Base-by-base conservation (phyloP, 1,139 yeast species). In the Taiozyma sp. region DNA sequence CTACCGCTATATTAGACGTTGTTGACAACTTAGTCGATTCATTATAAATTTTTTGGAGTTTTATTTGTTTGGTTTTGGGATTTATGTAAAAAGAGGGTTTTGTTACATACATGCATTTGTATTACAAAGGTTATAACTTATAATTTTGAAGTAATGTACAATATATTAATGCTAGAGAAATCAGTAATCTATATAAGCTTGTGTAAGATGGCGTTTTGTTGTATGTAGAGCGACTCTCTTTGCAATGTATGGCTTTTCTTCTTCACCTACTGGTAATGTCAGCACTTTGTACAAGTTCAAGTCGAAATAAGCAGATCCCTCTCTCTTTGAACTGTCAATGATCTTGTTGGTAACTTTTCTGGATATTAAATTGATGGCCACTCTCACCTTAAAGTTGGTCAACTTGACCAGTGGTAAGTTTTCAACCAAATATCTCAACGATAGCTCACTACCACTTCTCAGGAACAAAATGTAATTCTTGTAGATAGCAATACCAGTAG, bases 1-100 rank as follows among this genome's bases (percentile, higher is more conserved):
- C 97, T 4, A 78, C 80, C 3, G 96, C 97, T 1, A 86, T 95
- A 50, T 70, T 90, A 56, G 86, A 85, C 51, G 96, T 95, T 43
- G 96, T 93, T 14, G 91, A 84, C 61, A 54, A 65, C 3, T 54
- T 73, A 38, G 55, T 75, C 48, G 76, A 71, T 49, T 52, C 59
- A 0, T 41, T 51, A 32, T 46, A 42, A 45, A 19, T 43, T 38
- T 24, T 16, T 22, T 24, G n/a, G 24, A 2, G 13, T 14, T 28
- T 12, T 22, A 13, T 28, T 42, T 10, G 14, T 27, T 30, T 44
- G 46, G n/a, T 43, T 44, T 44, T 19, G 24, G 24, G 41, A 19
- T 38, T 7, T n/a, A 13, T 30, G 8, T 12, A 30, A 14, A n/a
- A n/a, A 32, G 13, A 30, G 19, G 36, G 36, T 4, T 4, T 32